Conservation (phyloP, 371 early-diverging fungal genomes). For the Chytridiales sp. region DNA sequence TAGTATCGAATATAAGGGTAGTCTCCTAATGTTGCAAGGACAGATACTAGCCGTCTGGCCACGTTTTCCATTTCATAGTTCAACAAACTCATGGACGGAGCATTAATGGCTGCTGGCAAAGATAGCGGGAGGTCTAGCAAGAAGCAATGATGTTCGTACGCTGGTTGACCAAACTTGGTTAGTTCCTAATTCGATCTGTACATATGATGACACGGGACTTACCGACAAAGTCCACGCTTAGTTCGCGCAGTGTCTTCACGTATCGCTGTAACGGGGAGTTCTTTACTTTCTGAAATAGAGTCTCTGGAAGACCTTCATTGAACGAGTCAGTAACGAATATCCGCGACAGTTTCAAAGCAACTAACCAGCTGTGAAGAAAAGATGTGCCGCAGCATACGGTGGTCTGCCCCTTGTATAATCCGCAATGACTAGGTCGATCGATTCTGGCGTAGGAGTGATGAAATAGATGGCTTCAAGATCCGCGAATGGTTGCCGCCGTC, state of each 20-base stretch:
- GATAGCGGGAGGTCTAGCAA: conserved; percentile 67
- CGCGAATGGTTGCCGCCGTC: conserved; percentile 77
- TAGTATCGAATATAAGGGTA: conserved; percentile 85
- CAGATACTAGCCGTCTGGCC: conserved; percentile 55
- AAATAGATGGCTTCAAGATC: conserved; percentile 89
- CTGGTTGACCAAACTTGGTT: conserved; percentile 32
- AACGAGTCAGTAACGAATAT: not conserved
- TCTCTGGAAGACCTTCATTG: conserved; percentile 37
- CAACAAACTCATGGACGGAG: conserved; percentile 38
- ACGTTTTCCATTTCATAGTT: conserved; percentile 61
- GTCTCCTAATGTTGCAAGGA: conserved; percentile 44
- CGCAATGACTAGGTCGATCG: conserved; percentile 70
- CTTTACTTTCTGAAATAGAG: conserved; percentile 36
- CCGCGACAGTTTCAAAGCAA: not conserved
- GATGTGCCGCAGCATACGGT: conserved; percentile 38
- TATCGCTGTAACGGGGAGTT: conserved; percentile 24
- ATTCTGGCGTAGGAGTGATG: conserved; percentile 75
- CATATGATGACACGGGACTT: too few relatives aligned
- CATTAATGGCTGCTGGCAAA: conserved; percentile 61
- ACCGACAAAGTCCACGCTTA: conserved; percentile 51
- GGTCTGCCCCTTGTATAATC: conserved; percentile 62
- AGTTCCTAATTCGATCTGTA: not conserved
- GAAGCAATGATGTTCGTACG: conserved; percentile 73
- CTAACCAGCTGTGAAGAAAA: conserved; percentile 37
- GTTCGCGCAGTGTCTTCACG: conserved; percentile 37